Base-by-base conservation (phyloP, 2,329 filamentous ascomycete genomes). In the Ophiostoma pallidulum region DNA sequence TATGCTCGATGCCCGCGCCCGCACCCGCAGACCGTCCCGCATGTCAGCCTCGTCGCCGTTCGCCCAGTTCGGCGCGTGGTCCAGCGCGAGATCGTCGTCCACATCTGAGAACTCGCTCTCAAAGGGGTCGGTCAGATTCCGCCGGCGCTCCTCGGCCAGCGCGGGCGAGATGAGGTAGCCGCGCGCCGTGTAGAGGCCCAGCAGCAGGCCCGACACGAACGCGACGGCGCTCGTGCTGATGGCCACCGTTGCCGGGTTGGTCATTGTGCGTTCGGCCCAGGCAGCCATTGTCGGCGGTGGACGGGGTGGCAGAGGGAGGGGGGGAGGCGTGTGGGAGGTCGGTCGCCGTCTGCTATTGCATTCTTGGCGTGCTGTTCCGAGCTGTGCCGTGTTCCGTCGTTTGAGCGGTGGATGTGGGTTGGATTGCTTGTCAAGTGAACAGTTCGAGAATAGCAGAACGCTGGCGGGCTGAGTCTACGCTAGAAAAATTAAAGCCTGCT, bases 191-290 rank as follows among this genome's bases (percentile, higher is more conserved):
- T 89, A 89, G 51, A 94, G 68, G 53, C 86, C 88, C 13, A 95
- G 75, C 32, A 89, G 78, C 67, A 91, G 94, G 58, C 90, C 90
- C 1, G 79, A 76, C 46, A 92, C 63, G 56, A 86, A 80, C 53
- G 83, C 77, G 48, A 91, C 69, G 53, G 94, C 75, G 54, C 82
- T 81, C 16, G 86, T 89, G 47, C 82, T 79, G 53, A 91, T 68
- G 39, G 89, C 71, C 49, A 89, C 72, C 19, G 56, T 46, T 22
- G 48, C 44, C 29, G 54, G 38, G 39, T 32, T 51, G 29, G 35
- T 31, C 33, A 50, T 28, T 13, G 51, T 22, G 18, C 38, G 45
- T 8, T 38, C 31, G 16, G 42, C 29, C 38, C 38, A 51, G 12
- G 38, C 28, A 19, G 38, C 32, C 48, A 52, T 52, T 16, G 31